Base-by-base conservation (phyloP, 768 basidiomycete species). In the Neoboletus subvelutipes region DNA sequence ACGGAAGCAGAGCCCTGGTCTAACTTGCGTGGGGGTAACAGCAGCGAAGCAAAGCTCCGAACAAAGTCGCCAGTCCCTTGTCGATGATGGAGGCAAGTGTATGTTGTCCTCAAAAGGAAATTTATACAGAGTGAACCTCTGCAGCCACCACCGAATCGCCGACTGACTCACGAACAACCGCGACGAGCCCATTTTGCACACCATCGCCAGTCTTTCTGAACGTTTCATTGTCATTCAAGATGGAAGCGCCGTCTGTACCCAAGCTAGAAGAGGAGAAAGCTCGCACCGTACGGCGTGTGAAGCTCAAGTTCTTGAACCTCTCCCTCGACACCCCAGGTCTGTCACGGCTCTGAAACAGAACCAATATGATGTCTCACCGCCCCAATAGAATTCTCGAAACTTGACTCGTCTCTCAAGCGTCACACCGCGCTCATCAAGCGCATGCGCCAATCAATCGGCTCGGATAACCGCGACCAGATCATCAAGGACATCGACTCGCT, bases 361-460 rank as follows among this genome's bases (percentile, higher is more conserved):
- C 52, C 8, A 33, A 11, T 24, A 12, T 46, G 34, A 12, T 46
- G 34, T 49, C 63, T 68, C 57, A 62, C 49, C 15, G 37, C 29
- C 5, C 18, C 42, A 22, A 34, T 24, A 93, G 92, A 88, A 69
- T 77, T 83, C 11, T 77, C 82, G 22, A 94, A 86, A 69, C 79
- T 94, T 24, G 97, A 98, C 73, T 94, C 97, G 4, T 98, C 97
- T 43, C 75, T 99, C 56, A 98, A 93, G 75, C 87, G 94, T 8
- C 95, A 99, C 73, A 98, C 94, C 2, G 92, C 94, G 7, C 82
- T 98, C 60, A 94, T 97, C 62, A 98, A 96, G 73, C 88, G 91
- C 45, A 88, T 98, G 64, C 85, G 89, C 45, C 92, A 89, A 67
- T 91, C 92, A 18, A 80, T 98, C 66, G 90, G 88, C 17, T 69